Evolutionary conservation across 805 yeast genomes (phyloP), one percentile per base, ranked within the genome.

Genomic region (Torulaspora quercuum): DNA sequence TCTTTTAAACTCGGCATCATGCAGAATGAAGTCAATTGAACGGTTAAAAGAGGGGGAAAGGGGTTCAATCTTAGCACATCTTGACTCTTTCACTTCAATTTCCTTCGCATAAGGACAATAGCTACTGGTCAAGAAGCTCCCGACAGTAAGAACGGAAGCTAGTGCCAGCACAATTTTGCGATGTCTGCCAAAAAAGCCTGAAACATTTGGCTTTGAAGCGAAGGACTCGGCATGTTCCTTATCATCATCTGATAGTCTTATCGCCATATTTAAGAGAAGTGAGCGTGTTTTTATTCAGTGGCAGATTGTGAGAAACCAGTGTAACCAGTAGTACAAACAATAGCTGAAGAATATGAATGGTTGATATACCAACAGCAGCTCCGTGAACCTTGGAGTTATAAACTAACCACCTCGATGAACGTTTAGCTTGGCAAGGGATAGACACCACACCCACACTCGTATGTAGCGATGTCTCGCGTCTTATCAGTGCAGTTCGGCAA

Each of bases 1-100:
- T 25, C 63, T 52, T 37, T 66, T 61, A 48, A 62, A 74, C 1
- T 36, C 33, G 9, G 63, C 62, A 40, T 65, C 72, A 17, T 50
- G 36, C 17, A 63, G 34, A 24, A 60, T 57, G 27, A 43, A 35
- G 7, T 49, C 52, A 3, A 59, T 27, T 10, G 60, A 49, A 10
- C 37, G 41, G 31, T 51, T 45, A 23, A 48, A 48, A 0, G 49
- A 32, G 13, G 64, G 63, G 6, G 37, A 18, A 7, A 59, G 24
- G 3, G 62, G 47, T n/a, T 45, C 52, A 7, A 39, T 40, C 25
- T 33, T 38, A 3, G 39, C 40, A 39, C 61, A 59, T 8, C 12
- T 21, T 1, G 28, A 16, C 23, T 16, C 25, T 25, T 24, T 25
- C 7, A n/a, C 32, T 5, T 15, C 35, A 20, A 22, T 13, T 17